Conservation (phyloP, 768 basidiomycete species). For the Melanogaster broomeanus region DNA sequence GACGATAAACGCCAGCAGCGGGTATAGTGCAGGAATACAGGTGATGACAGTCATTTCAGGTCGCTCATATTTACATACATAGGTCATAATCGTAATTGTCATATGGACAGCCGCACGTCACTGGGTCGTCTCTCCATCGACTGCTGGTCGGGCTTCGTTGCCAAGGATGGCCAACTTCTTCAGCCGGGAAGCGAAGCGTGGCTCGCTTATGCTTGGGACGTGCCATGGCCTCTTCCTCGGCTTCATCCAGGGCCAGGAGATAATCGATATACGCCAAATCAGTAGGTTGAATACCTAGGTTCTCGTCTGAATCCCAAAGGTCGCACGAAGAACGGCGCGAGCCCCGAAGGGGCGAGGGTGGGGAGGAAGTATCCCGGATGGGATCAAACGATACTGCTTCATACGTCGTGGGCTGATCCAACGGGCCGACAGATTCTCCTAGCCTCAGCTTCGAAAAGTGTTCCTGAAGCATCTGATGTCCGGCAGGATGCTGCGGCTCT, state of each 20-base stretch:
- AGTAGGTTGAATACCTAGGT: not conserved
- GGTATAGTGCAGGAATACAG: no score
- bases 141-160: constrained; percentile 2
- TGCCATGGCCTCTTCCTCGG: constrained; percentile 1
- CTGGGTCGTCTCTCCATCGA: not conserved
- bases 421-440: not conserved
- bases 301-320: not conserved
- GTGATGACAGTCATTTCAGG: not conserved
- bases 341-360: not conserved
- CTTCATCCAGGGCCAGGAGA: not conserved
- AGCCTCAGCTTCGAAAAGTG: not conserved
- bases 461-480: not conserved
- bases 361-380: not conserved
- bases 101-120: not conserved
- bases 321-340: constrained; percentile 1
- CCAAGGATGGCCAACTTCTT: constrained; percentile 12
- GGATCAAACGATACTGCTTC: not conserved
- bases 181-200: constrained; percentile 2
- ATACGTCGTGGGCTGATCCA: not conserved
- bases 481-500: not conserved
- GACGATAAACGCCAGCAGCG: no score
- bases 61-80: not conserved
- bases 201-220: constrained; percentile 4
- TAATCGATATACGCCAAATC: constrained; percentile 1
- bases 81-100: not conserved